These are phyloP conservation scores for Phylloporus arenicola DNA, from an alignment of 768 basidiomycete species.

Conservation along the genomic window DNA sequence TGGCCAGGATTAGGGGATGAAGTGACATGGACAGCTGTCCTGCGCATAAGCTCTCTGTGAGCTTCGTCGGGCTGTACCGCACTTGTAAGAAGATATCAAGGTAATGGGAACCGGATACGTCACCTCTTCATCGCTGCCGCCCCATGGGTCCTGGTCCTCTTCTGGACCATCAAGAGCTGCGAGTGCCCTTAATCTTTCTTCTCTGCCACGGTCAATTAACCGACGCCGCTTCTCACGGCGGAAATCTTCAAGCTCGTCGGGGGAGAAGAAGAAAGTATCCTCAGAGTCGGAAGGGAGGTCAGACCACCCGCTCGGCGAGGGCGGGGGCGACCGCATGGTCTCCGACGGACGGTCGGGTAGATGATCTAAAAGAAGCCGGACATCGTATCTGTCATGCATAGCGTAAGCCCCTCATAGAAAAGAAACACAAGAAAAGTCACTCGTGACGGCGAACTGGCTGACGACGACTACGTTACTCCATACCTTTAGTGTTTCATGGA, in stretches of 20 bases:
- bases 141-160: slow-evolving; percentile 50
- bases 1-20: slow-evolving; percentile 74
- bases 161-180: slow-evolving; percentile 38
- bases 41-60: slow-evolving; percentile 62
- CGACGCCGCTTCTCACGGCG: slow-evolving; percentile 62
- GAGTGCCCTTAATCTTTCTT: slow-evolving; percentile 62
- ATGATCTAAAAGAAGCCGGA: slow-evolving; percentile 64
- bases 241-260: slow-evolving; percentile 61
- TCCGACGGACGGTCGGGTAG: slow-evolving; percentile 25
- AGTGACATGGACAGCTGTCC: slow-evolving; percentile 65
- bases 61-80: slow-evolving; percentile 49
- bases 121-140: slow-evolving; percentile 69
- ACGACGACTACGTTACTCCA: slow-evolving; percentile 6
- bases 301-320: slow-evolving; percentile 67
- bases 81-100: slow-evolving; percentile 7
- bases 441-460: slow-evolving; percentile 2
- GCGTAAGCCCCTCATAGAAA: slow-evolving; percentile 18
- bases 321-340: slow-evolving; percentile 15
- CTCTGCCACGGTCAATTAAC: slow-evolving; percentile 52
- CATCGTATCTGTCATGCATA: slow-evolving; percentile 60
- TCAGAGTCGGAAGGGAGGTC: slow-evolving; percentile 82
- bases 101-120: background rate
- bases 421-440: slow-evolving; percentile 14
- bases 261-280: slow-evolving; percentile 77
- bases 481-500: slow-evolving; percentile 6